These are phyloP conservation scores for Cicer yamashitae DNA, from an alignment of 306 rosid genomes.

Conservation along the genomic window DNA sequence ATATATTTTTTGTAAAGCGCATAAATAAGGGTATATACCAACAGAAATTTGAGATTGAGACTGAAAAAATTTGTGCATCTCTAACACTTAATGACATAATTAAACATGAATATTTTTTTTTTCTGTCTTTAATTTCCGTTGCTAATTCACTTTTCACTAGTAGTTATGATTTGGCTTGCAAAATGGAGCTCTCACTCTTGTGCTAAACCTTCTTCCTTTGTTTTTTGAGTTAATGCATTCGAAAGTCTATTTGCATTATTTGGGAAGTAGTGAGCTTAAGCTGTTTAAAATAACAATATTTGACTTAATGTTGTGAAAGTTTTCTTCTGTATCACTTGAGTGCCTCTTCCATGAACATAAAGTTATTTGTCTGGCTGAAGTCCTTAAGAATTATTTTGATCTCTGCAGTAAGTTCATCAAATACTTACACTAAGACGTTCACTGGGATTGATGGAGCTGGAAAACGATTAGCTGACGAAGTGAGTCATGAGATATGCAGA, in stretches of 20 bases:
- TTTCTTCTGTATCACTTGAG: constrained; percentile 26
- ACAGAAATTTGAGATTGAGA: background rate
- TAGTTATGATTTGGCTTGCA: constrained; percentile 37
- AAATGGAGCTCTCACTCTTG: constrained; percentile 7
- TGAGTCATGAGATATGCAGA: constrained; percentile 54
- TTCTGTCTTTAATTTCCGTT: background rate
- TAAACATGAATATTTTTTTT: background rate
- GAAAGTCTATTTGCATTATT: constrained; percentile 35
- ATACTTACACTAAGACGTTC: constrained; percentile 82
- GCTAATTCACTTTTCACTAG: background rate
- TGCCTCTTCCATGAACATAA: constrained; percentile 40
- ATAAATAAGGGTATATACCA: background rate
- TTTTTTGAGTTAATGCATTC: constrained; percentile 23
- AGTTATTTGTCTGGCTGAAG: constrained; percentile 30
- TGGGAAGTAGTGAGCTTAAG: constrained; percentile 26
- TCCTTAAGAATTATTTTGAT: constrained; percentile 43
- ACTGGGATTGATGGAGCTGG: constrained; percentile 97
- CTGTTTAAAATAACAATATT: constrained; percentile 30
- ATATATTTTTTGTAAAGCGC: background rate
- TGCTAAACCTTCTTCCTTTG: constrained; percentile 25
- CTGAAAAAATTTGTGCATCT: background rate
- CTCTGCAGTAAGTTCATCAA: constrained; percentile 87
- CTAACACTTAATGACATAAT: background rate
- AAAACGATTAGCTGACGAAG: constrained; percentile 90
- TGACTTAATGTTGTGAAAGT: constrained; percentile 15